Evolutionary conservation across 805 yeast species (phyloP), one percentile per base, ranked within the genome.

Genomic region (Lachancea nothofagi): DNA sequence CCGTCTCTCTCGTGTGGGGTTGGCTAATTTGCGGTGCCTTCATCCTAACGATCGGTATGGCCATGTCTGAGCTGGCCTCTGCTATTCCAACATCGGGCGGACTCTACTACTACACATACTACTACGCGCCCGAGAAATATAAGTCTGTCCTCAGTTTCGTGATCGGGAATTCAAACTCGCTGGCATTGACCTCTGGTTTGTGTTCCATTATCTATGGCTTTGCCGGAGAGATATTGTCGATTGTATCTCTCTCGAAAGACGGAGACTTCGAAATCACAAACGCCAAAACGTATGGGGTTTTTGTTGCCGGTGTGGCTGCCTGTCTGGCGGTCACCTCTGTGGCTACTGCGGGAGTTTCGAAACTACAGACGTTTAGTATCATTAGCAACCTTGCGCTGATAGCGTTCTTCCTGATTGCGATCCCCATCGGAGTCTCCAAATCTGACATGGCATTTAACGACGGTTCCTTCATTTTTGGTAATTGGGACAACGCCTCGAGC

Each of bases 71-170:
- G 48, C 57, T 77, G 45, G 80, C 78, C 2, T 70, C 78, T 9
- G 70, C 83, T 1, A 70, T 75, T 50, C 85, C 86, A 15, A 78
- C 84, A 1, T 70, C 78, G 15, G 85, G 85, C 34, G 85, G 85
- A 14, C 64, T 79, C 17, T 79, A 77, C 49, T 74, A 70, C 59
- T 75, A 78, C 73, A 72, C 80, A 1, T 74, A 66, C 55, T 67
- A 74, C 52, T 77, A 73, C 53, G 77, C 83, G 15, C 83, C 81
- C 1, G 69, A 62, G 30, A 46, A 47, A 4, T 47, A 61, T 27
- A 65, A 71, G 50, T 69, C 69, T 8, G 70, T 76, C 1, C 53
- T 75, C 23, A 71, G 78, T 38, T 78, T 70, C 51, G 52, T 78
- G 33, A 73, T 78, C 43, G 85, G 84, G 4, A 69, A 75, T 43